Conservation (phyloP, 805 yeast species). For the Ascoidea asiatica region DNA sequence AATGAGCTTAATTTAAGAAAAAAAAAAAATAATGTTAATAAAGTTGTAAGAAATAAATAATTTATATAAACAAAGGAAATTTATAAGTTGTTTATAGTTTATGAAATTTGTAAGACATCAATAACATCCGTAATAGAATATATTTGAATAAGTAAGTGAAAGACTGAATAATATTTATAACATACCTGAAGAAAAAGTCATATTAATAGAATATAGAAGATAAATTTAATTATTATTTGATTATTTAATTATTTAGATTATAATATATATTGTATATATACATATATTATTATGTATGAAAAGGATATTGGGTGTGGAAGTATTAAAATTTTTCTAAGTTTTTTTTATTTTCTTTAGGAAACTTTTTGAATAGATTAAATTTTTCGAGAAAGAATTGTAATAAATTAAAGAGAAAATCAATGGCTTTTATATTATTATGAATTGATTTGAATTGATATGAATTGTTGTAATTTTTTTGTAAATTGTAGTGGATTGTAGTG, state of each 20-base stretch:
- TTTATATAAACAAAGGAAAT: neutral
- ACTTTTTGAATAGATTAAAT: neutral
- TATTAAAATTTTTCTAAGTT: no score
- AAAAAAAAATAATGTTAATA: neutral
- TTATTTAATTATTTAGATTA: conserved; percentile 54
- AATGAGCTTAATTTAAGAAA: conserved; percentile 17
- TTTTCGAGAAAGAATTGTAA: no score
- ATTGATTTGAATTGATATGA: neutral
- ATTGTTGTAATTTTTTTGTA: no score
- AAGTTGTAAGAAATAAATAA: neutral
- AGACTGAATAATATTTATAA: neutral
- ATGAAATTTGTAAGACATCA: neutral
- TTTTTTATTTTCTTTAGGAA: neutral
- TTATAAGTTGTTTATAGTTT: neutral
- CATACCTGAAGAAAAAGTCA: neutral
- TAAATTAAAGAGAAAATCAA: neutral
- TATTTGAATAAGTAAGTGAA: neutral
- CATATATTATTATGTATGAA: no score
- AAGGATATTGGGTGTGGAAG: no score
- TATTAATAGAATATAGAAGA: neutral
- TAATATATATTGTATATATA: no score
- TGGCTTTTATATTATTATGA: neutral
- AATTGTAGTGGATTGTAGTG: no score
- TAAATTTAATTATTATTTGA: conserved; percentile 16
- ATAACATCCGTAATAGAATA: neutral